phyloP scores from a whole-genome alignment of 441 rosid genomes.

The Syzygium malaccense region DNA sequence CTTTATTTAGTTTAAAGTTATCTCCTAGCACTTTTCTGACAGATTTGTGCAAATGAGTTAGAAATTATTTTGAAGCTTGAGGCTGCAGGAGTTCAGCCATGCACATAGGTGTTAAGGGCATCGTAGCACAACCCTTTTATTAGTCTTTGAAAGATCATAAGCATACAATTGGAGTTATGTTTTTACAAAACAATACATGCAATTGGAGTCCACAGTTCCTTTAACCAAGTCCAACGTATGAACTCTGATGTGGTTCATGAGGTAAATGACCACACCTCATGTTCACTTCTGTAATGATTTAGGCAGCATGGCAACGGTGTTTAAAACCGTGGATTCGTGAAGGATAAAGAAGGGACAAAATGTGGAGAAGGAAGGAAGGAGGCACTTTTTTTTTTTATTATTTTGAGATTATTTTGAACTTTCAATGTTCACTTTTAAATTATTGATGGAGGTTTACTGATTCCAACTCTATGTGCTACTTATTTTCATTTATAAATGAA shows the following conservation, averaged over 20 bases:
- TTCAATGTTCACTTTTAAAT: not conserved
- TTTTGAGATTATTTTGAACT: not conserved
- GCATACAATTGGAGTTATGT: not conserved
- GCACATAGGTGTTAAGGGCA: not conserved
- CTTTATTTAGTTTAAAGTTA: not conserved
- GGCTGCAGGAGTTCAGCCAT: not conserved
- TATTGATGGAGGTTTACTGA: not conserved
- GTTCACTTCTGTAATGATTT: not conserved
- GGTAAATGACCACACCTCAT: not conserved
- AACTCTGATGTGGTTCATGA: not conserved
- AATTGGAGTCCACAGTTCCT: not conserved
- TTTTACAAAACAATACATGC: not conserved
- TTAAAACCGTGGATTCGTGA: not conserved
- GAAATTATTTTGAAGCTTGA: not conserved
- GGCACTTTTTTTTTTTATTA: not conserved
- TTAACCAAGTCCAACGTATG: not conserved
- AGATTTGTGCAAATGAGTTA: not conserved
- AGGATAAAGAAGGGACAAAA: not conserved
- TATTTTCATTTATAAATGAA: not conserved
- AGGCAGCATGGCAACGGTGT: not conserved
- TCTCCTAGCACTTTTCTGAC: not conserved
- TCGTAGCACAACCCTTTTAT: not conserved
- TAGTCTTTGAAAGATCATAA: not conserved
- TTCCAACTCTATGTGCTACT: not conserved
- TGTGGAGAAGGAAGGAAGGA: not conserved